A percentile compares a stretch with the other conserved stretches of the same genome.
These are phyloP conservation scores for Penicillium digitatum DNA, from an alignment of 2,329 filamentous ascomycete species.

Conservation along the genomic window DNA sequence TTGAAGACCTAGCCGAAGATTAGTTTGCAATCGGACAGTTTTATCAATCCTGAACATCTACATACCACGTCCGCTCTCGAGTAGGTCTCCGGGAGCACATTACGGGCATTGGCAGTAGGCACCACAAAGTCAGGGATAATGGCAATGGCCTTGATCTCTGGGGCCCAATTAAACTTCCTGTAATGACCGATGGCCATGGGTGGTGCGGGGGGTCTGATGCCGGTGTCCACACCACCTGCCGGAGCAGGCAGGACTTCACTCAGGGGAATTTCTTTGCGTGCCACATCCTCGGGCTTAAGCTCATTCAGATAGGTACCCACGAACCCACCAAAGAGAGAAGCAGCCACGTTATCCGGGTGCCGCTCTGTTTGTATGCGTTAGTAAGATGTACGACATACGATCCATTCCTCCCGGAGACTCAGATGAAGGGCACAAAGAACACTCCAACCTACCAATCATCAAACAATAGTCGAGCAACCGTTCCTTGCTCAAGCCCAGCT, in stretches of 20 bases:
- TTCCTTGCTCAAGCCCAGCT: conserved; percentile 70
- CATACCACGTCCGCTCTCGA: conserved; percentile 75
- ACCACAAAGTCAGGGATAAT: conserved; percentile 97
- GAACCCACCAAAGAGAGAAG: conserved; percentile 91
- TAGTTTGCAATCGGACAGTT: conserved; percentile 1
- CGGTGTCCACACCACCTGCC: conserved; percentile 86
- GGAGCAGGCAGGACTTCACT: conserved; percentile 89
- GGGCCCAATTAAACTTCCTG: conserved; percentile 90
- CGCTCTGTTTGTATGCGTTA: conserved; percentile 50
- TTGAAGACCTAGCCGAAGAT: conserved; percentile 63
- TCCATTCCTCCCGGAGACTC: neutral
- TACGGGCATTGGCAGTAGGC: conserved; percentile 83
- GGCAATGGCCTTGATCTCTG: conserved; percentile 92
- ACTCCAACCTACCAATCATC: conserved; percentile 72
- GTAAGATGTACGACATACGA: conserved; percentile 5
- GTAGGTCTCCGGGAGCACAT: conserved; percentile 77
- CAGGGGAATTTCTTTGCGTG: conserved; percentile 86
- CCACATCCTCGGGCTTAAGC: conserved; percentile 80
- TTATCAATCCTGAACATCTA: conserved; percentile 16
- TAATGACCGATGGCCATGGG: conserved; percentile 91
- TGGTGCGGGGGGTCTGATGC: conserved; percentile 79
- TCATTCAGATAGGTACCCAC: conserved; percentile 96
- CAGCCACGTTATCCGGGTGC: conserved; percentile 91
- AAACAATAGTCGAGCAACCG: conserved; percentile 91
- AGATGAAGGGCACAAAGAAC: neutral